Percentiles rank a stretch among this genome's conserved stretches.
Evolutionary conservation across 768 basidiomycete species (phyloP).

Genomic region (Tricholoma sp.): DNA sequence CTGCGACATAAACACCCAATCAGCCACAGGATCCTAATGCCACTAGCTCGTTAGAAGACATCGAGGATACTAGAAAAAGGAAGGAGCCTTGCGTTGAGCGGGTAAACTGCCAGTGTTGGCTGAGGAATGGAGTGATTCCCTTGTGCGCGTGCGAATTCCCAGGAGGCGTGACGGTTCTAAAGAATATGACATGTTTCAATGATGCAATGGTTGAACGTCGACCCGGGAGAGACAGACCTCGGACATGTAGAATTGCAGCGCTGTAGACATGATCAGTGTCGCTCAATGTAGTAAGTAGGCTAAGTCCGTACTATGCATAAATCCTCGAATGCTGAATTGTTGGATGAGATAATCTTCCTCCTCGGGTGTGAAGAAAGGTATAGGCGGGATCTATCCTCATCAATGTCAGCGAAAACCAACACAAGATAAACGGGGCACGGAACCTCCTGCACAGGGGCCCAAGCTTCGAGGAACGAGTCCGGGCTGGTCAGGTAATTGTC

Average conservation of each 20-base stretch:
- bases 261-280: constrained; percentile 25
- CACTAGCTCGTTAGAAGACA: not conserved
- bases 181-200: not conserved
- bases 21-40: constrained; percentile 42
- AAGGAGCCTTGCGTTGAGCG: constrained; percentile 28
- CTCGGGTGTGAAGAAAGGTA: constrained; percentile 52
- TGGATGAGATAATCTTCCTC: constrained; percentile 73
- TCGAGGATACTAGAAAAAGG: not conserved
- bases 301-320: constrained; percentile 50
- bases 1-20: constrained; percentile 30
- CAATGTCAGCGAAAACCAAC: constrained; percentile 1
- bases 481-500: constrained; percentile 44
- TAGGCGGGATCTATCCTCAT: constrained; percentile 44
- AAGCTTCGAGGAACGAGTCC: constrained; percentile 50
- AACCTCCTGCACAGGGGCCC: constrained; percentile 41
- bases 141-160: constrained; percentile 35
- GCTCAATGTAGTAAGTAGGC: not conserved
- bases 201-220: not conserved
- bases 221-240: constrained; percentile 29
- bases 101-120: constrained; percentile 39
- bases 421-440: not conserved
- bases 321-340: constrained; percentile 53
- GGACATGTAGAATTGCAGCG: constrained; percentile 60
- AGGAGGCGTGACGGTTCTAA: constrained; percentile 38
- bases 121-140: constrained; percentile 41